Conservation (phyloP, 768 basidiomycete species). For the Psilocybe subaeruginosa region DNA sequence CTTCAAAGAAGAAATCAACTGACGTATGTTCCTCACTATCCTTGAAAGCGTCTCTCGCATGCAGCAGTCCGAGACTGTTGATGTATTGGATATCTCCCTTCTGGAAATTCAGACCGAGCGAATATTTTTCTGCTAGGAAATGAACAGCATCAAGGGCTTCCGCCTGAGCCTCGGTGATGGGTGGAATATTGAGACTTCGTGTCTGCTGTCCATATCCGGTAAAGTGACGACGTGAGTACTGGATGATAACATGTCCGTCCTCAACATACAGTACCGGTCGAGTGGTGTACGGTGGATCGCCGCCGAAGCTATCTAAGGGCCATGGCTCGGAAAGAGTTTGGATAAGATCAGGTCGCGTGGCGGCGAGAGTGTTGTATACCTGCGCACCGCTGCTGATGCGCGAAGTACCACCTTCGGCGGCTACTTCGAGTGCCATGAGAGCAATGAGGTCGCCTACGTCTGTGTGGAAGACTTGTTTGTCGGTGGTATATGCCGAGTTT, state of each 20-base stretch:
- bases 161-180: conserved; percentile 51
- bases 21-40: conserved; percentile 42
- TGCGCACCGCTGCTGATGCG: conserved; percentile 45
- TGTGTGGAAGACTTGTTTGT: conserved; percentile 53
- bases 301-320: conserved; percentile 47
- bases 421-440: conserved; percentile 41
- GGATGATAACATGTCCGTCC: conserved; percentile 42
- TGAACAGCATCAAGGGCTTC: conserved; percentile 49
- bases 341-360: conserved; percentile 47
- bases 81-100: conserved; percentile 55
- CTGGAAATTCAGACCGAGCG: conserved; percentile 46
- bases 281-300: conserved; percentile 36
- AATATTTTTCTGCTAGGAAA: conserved; percentile 45
- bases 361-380: conserved; percentile 51
- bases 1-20: conserved; percentile 15
- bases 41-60: conserved; percentile 44
- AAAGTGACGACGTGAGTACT: conserved; percentile 46
- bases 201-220: conserved; percentile 41
- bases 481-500: conserved; percentile 47
- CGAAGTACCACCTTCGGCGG: conserved; percentile 47
- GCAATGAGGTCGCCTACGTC: conserved; percentile 47
- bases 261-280: conserved; percentile 44
- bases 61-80: conserved; percentile 47
- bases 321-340: conserved; percentile 45
- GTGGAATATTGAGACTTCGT: conserved; percentile 41